Conservation (phyloP, 164 flowering plant genomes). For the Houttuynia cordata region DNA sequence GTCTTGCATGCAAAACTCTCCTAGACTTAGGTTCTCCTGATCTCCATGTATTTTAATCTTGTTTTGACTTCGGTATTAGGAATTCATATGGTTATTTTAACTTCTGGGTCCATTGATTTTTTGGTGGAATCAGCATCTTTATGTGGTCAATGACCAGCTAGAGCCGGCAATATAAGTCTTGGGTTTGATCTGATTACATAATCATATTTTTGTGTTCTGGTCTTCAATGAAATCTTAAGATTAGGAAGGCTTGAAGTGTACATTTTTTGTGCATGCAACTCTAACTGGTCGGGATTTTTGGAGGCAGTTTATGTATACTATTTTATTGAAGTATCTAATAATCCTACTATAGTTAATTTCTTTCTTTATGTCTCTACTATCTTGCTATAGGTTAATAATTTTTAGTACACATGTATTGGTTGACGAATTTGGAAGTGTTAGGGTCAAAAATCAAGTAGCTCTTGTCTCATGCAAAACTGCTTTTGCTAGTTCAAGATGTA, state of each 20-base stretch:
- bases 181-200: too few species aligned
- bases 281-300: too few species aligned
- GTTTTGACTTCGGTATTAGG: background rate
- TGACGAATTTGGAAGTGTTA: background rate
- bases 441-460: background rate
- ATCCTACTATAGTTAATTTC: too few species aligned
- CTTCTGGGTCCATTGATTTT: background rate
- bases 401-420: background rate
- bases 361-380: too few species aligned
- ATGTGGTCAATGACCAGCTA: background rate
- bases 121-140: background rate
- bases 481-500: background rate
- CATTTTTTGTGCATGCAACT: too few species aligned
- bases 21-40: background rate
- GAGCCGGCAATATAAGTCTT: background rate
- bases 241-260: too few species aligned
- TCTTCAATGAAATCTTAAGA: too few species aligned
- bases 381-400: background rate
- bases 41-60: background rate
- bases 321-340: too few species aligned
- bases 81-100: background rate
- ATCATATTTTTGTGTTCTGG: too few species aligned
- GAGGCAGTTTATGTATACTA: too few species aligned
- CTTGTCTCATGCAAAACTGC: background rate
- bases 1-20: constrained; percentile 1